Base-by-base conservation (phyloP, 352 stramenopile genomes). In the Globisporangium yorkense region DNA sequence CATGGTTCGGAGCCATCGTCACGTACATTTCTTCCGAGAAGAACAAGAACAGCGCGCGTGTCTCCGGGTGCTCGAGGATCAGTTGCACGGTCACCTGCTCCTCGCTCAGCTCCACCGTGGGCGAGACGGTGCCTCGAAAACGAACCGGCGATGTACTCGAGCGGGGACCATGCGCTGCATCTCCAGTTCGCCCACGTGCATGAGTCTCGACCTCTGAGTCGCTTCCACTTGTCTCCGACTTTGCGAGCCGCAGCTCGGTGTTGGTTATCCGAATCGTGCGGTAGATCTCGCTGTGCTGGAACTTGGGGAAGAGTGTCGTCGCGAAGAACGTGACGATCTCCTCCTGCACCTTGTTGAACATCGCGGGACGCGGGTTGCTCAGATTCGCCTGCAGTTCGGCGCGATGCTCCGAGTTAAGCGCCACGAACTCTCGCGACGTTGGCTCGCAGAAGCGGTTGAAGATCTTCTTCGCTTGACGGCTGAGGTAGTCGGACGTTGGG, bases 11-110 rank as follows among this genome's bases (percentile, higher is more conserved):
- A 9, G 39, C 5, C 39, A 18, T 9, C 10, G 2, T 18, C 41
- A 76, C 75, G 68, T 72, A 89, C 80, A 90, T 90, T 67, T 90
- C 80, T 56, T 90, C 80, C 4, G 77, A 76, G 57, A 90, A 90
- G 44, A 84, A 78, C 20, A 88, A 66, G 63, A 90, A 85, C 45
- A 90, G 54, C 41, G 77, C 63, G 21, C 80, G 80, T 2, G 77
- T 87, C 62, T 88, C 75, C 5, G 62, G 66, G 52, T 88, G 73
- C 45, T 86, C 77, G 16, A 90, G 66, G 29, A 90, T 86, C 65
- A 80, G 72, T 2, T 54, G 59, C 24, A 88, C 74, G 2, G 67
- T 84, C 54, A 88, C 71, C 10, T 76, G 61, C 1, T 70, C 67
- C 18, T 84, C 77, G 1, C 27, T 39, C 12, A 80, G 48, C 48